Evolutionary conservation across 306 rosid genomes (phyloP).

Genomic region (Corylus heterophylla): DNA sequence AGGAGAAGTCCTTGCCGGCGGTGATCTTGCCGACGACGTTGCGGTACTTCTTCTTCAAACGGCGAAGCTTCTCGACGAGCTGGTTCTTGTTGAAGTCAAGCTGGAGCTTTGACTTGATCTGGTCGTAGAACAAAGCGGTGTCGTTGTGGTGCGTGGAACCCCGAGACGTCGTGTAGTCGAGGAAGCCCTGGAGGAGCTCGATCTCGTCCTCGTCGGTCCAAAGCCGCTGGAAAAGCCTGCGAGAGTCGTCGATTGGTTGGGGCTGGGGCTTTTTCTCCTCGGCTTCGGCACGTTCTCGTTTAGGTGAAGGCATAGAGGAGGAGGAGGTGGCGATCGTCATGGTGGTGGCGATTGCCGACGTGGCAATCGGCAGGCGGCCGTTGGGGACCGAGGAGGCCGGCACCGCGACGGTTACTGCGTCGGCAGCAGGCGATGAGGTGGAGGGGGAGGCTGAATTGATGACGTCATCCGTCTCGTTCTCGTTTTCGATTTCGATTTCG

Average conservation of each 20-base stretch:
- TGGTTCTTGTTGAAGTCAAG: constrained; percentile 61
- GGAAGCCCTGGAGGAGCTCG: constrained; percentile 65
- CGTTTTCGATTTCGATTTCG: constrained; percentile 38
- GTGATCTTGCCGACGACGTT: constrained; percentile 40
- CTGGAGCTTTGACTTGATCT: constrained; percentile 59
- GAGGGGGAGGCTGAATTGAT: constrained; percentile 40
- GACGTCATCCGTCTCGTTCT: constrained; percentile 25
- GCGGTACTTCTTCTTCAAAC: constrained; percentile 72
- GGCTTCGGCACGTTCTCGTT: constrained; percentile 46
- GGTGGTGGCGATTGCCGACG: constrained; percentile 14
- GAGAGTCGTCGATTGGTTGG: constrained; percentile 40
- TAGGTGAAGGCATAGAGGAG: constrained; percentile 22
- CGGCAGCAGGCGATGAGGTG: constrained; percentile 36
- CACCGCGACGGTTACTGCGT: constrained; percentile 43
- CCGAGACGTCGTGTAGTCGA: constrained; percentile 50
- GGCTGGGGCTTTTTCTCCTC: constrained; percentile 44
- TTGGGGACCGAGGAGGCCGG: constrained; percentile 33
- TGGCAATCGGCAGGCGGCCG: constrained; percentile 33
- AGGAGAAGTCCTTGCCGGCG: constrained; percentile 54
- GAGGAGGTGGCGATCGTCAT: constrained; percentile 26
- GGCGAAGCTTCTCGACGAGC: constrained; percentile 71
- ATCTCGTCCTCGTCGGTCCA: constrained; percentile 87
- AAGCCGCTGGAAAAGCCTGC: constrained; percentile 52
- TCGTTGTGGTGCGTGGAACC: constrained; percentile 42
- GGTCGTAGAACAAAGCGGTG: constrained; percentile 50